Evolutionary conservation across 257 asterid species (phyloP), one percentile per base, ranked within the genome.

Genomic region (Sherardia arvensis): DNA sequence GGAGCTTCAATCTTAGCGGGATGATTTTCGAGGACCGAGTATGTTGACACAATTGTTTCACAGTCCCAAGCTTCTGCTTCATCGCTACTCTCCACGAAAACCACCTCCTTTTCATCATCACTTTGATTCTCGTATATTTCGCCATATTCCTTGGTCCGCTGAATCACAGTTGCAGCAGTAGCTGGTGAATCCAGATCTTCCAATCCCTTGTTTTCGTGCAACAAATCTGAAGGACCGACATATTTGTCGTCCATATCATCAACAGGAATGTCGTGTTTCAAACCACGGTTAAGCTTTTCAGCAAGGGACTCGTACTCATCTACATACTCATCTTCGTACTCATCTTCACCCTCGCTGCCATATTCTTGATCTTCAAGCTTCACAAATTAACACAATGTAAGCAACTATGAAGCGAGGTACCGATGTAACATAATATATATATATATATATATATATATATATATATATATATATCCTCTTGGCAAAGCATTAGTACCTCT

Each of bases 41-140:
- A 92, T 28, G 95, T 92, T 63, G 97, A 74, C 40, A 92, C 73
- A 10, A 92, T 84, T 43, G 97, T 87, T 72, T 89, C 99, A 65
- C 99, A 92, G 66, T 92, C 99, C 97, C 97, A 89, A 30, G 58
- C 77, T 73, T 92, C 97, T 30, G 90, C 81, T 72, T 85, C 94
- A 38, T 88, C 94, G 28, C 94, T 87, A 74, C 95, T 87, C 71
- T 84, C 92, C 59, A 81, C 83, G 57, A 84, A 80, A 75, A 82
- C 65, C 51, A 68, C 79, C 49, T 47, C 84, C 63, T 78, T 92
- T 65, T 55, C 78, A 60, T 77, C 85, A 45, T 73, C 74, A 64
- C 64, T 66, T 34, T 81, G 86, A 28, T 78, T 78, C 74, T 76
- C 90, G 48, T 84, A 89, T 61, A 81, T 83, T 62, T 81, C 87